phyloP scores from a whole-genome alignment of 495 filamentous ascomycete species.

The Venustampulla echinocandica region DNA sequence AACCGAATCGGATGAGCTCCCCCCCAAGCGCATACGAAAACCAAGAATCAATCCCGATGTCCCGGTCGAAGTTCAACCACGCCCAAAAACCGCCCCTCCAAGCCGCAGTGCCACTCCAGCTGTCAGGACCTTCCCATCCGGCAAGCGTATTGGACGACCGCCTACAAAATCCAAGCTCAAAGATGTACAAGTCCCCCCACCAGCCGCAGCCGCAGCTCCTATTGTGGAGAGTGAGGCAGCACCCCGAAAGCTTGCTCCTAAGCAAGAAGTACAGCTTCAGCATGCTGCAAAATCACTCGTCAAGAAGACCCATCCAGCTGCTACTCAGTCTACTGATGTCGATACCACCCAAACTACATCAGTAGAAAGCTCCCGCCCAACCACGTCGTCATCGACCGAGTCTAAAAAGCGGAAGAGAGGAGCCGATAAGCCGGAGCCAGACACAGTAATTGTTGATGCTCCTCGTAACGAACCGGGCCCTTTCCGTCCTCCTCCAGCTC shows the following conservation, averaged over 20 bases:
- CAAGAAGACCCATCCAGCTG: not conserved
- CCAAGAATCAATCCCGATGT: conserved; percentile 5
- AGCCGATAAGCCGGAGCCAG: not conserved
- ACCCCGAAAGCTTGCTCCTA: conserved; percentile 1
- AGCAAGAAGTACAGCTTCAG: not conserved
- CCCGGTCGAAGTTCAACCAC: not conserved
- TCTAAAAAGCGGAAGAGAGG: not conserved
- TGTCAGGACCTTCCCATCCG: conserved; percentile 8
- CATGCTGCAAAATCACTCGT: not conserved
- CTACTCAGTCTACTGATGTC: not conserved
- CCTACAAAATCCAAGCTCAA: conserved; percentile 15
- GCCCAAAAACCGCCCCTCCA: not conserved
- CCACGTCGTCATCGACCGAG: not conserved
- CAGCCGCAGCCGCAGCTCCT: not conserved
- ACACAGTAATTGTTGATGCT: not conserved
- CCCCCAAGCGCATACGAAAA: conserved; percentile 11
- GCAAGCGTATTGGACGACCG: conserved; percentile 15
- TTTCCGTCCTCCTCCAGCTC: not conserved
- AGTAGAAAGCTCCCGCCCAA: not conserved
- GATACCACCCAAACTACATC: not conserved
- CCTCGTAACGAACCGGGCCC: not conserved
- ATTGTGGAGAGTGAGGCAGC: not conserved
- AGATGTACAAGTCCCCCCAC: conserved; percentile 7
- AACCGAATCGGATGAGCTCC: conserved; percentile 11
- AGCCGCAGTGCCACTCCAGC: conserved; percentile 11